Evolutionary conservation across 2,329 filamentous ascomycete genomes (phyloP).

Genomic region (Pseudogymnoascus sp.): DNA sequence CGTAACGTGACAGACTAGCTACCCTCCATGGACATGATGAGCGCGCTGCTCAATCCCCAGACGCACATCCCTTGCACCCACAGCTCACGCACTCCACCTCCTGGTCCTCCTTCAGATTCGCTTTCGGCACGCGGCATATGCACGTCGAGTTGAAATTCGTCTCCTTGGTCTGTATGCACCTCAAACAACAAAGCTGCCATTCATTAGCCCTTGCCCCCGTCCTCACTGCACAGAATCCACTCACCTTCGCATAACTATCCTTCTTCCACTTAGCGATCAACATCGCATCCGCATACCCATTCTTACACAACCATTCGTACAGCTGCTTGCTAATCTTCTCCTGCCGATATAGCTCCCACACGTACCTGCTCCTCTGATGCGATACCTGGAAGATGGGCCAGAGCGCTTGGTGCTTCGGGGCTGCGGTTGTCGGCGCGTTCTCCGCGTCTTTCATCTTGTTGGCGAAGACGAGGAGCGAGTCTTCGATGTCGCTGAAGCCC

Average conservation of each 20-base stretch:
- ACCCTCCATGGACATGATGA: neutral
- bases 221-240: conserved; percentile 25
- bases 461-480: conserved; percentile 74
- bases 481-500: conserved; percentile 82
- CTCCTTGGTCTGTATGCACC: conserved; percentile 98
- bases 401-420: conserved; percentile 76
- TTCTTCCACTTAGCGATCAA: conserved; percentile 99
- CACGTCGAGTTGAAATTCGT: conserved; percentile 98
- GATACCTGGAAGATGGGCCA: conserved; percentile 98
- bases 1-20: neutral
- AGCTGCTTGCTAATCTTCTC: conserved; percentile 87
- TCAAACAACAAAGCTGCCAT: conserved; percentile 75
- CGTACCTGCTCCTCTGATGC: conserved; percentile 84
- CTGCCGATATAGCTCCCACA: conserved; percentile 96
- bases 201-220: neutral
- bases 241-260: conserved; percentile 92
- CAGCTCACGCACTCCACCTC: conserved; percentile 92
- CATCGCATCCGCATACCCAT: conserved; percentile 89
- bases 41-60: conserved; percentile 56
- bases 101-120: conserved; percentile 82
- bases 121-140: conserved; percentile 88
- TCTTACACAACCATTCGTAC: conserved; percentile 96
- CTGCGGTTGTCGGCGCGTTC: conserved; percentile 76
- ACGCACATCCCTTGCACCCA: conserved; percentile 85
- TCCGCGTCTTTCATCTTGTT: conserved; percentile 96